A percentile compares a stretch with the other conserved stretches of the same genome.
These are phyloP conservation scores for Papiliotrema terrestris DNA, from an alignment of 1,284 basidiomycete species.

Conservation along the genomic window DNA sequence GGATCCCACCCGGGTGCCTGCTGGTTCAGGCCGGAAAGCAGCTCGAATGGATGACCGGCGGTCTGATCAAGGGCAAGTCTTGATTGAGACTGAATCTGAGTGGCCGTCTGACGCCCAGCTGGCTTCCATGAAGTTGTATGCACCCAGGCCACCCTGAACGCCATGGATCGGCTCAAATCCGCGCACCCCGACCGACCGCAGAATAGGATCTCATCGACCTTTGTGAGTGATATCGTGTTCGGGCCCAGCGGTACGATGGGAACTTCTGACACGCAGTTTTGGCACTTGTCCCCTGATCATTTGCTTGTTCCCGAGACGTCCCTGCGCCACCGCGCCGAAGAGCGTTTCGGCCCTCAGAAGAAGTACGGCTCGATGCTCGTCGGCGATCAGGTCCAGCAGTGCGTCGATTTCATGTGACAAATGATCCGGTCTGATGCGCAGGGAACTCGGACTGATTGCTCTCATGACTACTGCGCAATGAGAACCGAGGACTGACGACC, in stretches of 20 bases:
- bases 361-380: constrained; percentile 76
- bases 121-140: constrained; percentile 90
- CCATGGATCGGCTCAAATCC: constrained; percentile 60
- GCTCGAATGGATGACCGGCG: constrained; percentile 81
- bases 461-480: constrained; percentile 56
- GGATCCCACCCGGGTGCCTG: constrained; percentile 63
- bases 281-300: constrained; percentile 82
- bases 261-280: constrained; percentile 56
- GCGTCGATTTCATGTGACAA: constrained; percentile 37
- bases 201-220: constrained; percentile 87
- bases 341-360: constrained; percentile 43
- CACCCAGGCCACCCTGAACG: constrained; percentile 69
- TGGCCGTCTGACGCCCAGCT: constrained; percentile 41
- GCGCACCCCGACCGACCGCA: constrained; percentile 69
- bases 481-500: background rate
- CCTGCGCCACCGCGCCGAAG: constrained; percentile 51
- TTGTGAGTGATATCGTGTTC: constrained; percentile 44
- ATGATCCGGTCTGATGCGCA: constrained; percentile 36
- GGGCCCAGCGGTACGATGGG: background rate
- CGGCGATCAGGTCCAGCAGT: constrained; percentile 80
- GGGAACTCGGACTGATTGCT: constrained; percentile 77
- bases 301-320: constrained; percentile 62
- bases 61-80: constrained; percentile 65
- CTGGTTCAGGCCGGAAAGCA: constrained; percentile 85
- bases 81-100: background rate